These are phyloP conservation scores for Aspergillus transmontanensis DNA, from an alignment of 2,329 filamentous ascomycete genomes.

Conservation along the genomic window DNA sequence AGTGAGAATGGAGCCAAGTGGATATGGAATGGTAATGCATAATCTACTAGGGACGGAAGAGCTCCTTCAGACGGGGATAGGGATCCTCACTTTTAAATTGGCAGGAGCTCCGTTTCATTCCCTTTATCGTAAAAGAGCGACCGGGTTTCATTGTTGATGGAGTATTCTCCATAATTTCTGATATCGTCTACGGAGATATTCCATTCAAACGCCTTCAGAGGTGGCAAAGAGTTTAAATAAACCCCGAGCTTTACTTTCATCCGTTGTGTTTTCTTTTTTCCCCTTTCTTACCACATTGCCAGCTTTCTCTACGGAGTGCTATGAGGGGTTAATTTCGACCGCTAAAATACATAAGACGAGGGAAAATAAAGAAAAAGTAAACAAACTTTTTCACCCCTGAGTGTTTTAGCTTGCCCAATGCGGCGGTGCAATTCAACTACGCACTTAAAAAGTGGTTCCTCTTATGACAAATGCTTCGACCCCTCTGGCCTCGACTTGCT, in stretches of 20 bases:
- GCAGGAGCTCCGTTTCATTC: slow-evolving; percentile 3
- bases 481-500: neutral
- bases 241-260: neutral
- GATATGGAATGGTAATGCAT: slow-evolving; percentile 2
- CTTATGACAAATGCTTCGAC: neutral
- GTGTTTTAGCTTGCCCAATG: neutral
- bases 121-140: neutral
- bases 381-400: neutral
- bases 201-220: neutral
- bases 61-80: neutral
- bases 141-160: neutral
- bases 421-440: neutral
- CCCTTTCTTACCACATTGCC: neutral
- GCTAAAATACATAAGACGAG: neutral
- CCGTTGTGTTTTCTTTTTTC: neutral
- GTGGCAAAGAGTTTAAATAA: slow-evolving; percentile 9
- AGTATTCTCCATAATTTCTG: neutral
- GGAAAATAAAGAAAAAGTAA: neutral
- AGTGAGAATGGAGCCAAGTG: neutral
- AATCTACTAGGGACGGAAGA: neutral
- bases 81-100: neutral
- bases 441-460: neutral
- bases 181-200: slow-evolving; percentile 5
- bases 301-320: neutral
- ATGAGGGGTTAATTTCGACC: neutral